Percentiles rank a stretch among this genome's conserved stretches.
phyloP scores from a whole-genome alignment of 2,329 filamentous ascomycete species.

The Thielaviopsis ethacetica region DNA sequence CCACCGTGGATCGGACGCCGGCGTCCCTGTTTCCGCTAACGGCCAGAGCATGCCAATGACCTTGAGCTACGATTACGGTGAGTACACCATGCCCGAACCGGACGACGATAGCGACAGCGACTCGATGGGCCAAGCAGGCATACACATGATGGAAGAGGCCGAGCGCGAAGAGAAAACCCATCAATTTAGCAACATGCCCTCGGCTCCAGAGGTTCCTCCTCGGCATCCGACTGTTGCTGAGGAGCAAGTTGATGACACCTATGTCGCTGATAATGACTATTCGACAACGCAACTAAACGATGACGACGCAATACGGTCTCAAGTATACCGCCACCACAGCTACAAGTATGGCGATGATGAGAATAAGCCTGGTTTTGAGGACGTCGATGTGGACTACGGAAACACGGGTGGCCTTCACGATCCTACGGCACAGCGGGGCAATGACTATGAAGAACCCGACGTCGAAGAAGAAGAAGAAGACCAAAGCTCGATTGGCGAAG shows the following conservation, averaged over 20 bases:
- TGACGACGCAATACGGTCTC: slow-evolving; percentile 14
- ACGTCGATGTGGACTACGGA: slow-evolving; percentile 67
- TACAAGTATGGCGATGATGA: slow-evolving; percentile 14
- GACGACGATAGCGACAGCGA: slow-evolving; percentile 61
- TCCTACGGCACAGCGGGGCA: slow-evolving; percentile 61
- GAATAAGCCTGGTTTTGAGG: slow-evolving; percentile 27
- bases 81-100: background rate
- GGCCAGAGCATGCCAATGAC: background rate
- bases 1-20: background rate
- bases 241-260: background rate
- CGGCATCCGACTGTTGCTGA: background rate
- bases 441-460: slow-evolving; percentile 87
- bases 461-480: slow-evolving; percentile 79
- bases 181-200: background rate
- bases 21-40: background rate
- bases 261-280: background rate
- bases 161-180: slow-evolving; percentile 53
- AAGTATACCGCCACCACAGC: background rate
- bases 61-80: slow-evolving; percentile 1
- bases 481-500: slow-evolving; percentile 46
- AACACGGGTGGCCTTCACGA: slow-evolving; percentile 80
- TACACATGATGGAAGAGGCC: slow-evolving; percentile 69
- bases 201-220: background rate
- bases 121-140: slow-evolving; percentile 68
- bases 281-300: background rate